Evolutionary conservation across 176 grass and related monocot species (phyloP).

Genomic region (Canna indica): DNA sequence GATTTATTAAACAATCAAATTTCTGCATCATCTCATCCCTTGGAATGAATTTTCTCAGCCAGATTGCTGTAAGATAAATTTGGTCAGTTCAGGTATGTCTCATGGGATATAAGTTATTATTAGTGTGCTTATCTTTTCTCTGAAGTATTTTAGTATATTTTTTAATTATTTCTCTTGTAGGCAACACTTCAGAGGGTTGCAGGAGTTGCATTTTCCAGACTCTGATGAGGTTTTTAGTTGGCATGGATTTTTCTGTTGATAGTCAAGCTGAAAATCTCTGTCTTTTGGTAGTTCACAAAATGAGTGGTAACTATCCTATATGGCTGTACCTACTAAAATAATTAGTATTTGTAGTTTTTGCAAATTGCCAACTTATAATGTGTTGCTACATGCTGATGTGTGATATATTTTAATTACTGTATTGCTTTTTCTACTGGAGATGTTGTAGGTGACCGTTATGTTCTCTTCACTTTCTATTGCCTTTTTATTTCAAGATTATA

Average conservation of each 20-base stretch:
- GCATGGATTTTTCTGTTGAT: conserved; percentile 54
- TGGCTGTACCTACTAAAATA: background rate
- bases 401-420: background rate
- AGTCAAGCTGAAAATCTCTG: conserved; percentile 39
- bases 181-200: conserved; percentile 25
- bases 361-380: conserved; percentile 13
- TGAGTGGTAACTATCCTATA: conserved; percentile 47
- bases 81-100: conserved; percentile 33
- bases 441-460: too few species aligned
- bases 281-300: conserved; percentile 48
- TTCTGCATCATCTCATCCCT: conserved; percentile 11
- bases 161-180: conserved; percentile 34
- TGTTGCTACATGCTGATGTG: background rate
- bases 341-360: conserved; percentile 3
- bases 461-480: too few species aligned
- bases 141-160: conserved; percentile 18
- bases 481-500: too few species aligned
- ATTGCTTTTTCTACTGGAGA: background rate
- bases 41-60: conserved; percentile 34
- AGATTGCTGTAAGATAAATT: conserved; percentile 30
- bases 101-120: conserved; percentile 14
- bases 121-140: conserved; percentile 1
- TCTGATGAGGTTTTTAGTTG: conserved; percentile 44
- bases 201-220: conserved; percentile 30
- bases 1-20: background rate